Base-by-base conservation (phyloP, 31 red algal species). In the Bonnemaisonia californica region DNA sequence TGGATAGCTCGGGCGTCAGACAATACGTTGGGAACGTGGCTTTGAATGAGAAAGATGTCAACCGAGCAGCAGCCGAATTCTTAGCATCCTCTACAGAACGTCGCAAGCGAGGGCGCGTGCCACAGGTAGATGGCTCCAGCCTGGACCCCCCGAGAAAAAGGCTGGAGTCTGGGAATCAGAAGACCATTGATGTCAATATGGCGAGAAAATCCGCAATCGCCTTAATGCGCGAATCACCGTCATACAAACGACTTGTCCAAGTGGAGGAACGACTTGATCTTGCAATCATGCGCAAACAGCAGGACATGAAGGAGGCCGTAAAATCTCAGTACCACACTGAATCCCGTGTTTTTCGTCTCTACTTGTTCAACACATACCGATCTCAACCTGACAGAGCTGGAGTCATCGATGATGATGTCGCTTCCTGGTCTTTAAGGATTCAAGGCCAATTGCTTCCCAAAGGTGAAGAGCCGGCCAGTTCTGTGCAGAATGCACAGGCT, bases 271-370 rank as follows among this genome's bases (percentile, higher is more conserved):
- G 54, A 23, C 79, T 91, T 54, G 88, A 91, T 30, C 54, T 91
- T 3, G 88, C 88, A 37, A 78, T 91, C 36, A 91, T 91, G 88
- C 88, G 88, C 40, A 91, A 91, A 56, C 88, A 91, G 35, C 79
- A 83, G 55, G 74, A 76, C 38, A 83, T 91, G 32, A 83, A 80
- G 34, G 88, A 91, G 42, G 47, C 74, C 23, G 66, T 91, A 1
- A 84, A 85, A 36, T 67, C 79, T 18, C 60, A 85, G 28, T 77
- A 39, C 56, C 69, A 68, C 22, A 65, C 80, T 4, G 81, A 85
- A 77, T 84, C 80, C 12, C 79, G 88, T 37, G 74, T 91, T 19
- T 91, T 91, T 59, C 71, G 88, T 51, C 63, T 91, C 28, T 91
- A 91, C 51, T 37, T 91, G 11, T 91, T 91, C 41, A 91, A 91